Conservation (phyloP, 352 stramenopile species). For the Lagenidium sp. region DNA sequence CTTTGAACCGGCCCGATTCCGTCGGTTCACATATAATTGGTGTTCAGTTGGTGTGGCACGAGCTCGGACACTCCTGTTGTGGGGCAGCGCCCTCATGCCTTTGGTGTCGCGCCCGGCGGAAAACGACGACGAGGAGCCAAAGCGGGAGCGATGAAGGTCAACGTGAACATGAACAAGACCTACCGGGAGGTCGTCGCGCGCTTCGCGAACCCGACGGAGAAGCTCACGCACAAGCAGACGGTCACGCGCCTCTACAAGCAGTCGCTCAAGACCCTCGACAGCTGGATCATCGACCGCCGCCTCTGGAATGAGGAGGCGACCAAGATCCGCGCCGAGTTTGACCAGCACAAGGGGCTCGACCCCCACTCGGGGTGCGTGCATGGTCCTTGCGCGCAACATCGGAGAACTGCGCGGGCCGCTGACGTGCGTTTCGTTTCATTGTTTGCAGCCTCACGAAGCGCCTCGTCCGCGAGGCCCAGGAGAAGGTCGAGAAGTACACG, state of each 20-base stretch:
- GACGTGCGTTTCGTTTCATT: slow-evolving; percentile 2
- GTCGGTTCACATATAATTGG: too few relatives aligned
- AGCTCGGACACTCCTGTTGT: too few relatives aligned
- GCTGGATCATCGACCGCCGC: slow-evolving; percentile 93
- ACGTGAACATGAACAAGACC: slow-evolving; percentile 81
- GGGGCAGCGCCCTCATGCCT: too few relatives aligned
- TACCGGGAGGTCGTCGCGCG: slow-evolving; percentile 74
- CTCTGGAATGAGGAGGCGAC: slow-evolving; percentile 94
- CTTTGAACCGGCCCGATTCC: too few relatives aligned
- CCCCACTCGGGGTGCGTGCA: slow-evolving; percentile 43
- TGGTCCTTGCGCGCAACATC: too few relatives aligned
- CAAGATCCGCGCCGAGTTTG: slow-evolving; percentile 91
- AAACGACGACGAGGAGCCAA: neutral
- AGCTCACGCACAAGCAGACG: slow-evolving; percentile 84
- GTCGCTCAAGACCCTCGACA: slow-evolving; percentile 90
- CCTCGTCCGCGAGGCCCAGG: slow-evolving; percentile 87
- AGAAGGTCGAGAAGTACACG: slow-evolving; percentile 90
- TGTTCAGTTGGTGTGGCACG: too few relatives aligned
- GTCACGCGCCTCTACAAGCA: slow-evolving; percentile 93
- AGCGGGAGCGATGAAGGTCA: slow-evolving; percentile 53
- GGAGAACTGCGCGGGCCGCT: too few relatives aligned
- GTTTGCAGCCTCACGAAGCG: slow-evolving; percentile 56
- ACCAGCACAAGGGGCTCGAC: slow-evolving; percentile 59
- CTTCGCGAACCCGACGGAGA: slow-evolving; percentile 38
- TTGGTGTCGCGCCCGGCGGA: too few relatives aligned